phyloP scores from a whole-genome alignment of 2,329 filamentous ascomycete genomes.

The Hypoxylon sp. region DNA sequence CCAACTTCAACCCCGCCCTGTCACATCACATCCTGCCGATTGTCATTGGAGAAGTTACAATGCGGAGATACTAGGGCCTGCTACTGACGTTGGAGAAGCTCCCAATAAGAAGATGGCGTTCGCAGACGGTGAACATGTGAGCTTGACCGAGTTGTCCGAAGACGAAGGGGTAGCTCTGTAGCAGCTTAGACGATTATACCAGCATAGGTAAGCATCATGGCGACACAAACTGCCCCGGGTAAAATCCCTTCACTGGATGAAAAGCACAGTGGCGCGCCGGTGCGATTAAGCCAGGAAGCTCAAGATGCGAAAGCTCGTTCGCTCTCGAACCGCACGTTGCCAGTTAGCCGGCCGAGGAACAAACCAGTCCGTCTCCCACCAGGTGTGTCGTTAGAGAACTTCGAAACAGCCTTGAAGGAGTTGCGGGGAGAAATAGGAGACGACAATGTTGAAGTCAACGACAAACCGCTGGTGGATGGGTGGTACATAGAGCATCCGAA shows the following conservation, averaged over 20 bases:
- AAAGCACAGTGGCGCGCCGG: conserved; percentile 49
- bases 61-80: conserved; percentile 7
- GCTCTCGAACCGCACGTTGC: conserved; percentile 47
- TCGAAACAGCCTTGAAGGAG: conserved; percentile 53
- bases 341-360: conserved; percentile 41
- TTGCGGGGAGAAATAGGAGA: conserved; percentile 50
- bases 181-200: not conserved
- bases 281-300: conserved; percentile 48
- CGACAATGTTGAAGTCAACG: conserved; percentile 43
- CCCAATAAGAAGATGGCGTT: conserved; percentile 27
- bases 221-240: conserved; percentile 18
- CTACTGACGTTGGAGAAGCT: conserved; percentile 16
- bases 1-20: conserved; percentile 42
- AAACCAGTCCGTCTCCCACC: conserved; percentile 49
- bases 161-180: conserved; percentile 3
- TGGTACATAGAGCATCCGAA: conserved; percentile 53
- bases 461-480: conserved; percentile 40
- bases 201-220: conserved; percentile 19
- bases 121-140: conserved; percentile 7
- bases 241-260: conserved; percentile 45
- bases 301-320: conserved; percentile 42
- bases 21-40: conserved; percentile 22
- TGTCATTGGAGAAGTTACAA: conserved; percentile 18
- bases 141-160: not conserved
- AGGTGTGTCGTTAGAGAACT: conserved; percentile 46